Base-by-base conservation (phyloP, 2,329 filamentous ascomycete species). In the Endothia cerciana region DNA sequence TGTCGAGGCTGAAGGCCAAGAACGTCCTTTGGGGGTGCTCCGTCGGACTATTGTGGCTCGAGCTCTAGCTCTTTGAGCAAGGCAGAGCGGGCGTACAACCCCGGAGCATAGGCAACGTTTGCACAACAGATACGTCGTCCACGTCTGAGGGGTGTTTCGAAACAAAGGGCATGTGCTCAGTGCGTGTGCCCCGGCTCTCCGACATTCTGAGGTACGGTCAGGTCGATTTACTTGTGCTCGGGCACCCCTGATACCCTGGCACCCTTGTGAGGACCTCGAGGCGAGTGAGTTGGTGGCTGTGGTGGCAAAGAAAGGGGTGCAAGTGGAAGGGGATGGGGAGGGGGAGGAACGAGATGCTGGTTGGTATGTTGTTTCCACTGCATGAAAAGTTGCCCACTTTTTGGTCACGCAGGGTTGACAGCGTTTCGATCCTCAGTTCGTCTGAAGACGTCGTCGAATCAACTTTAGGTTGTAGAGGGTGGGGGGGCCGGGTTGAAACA, bases 361-460 rank as follows among this genome's bases (percentile, higher is more conserved):
- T 28, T 49, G 45, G 47, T 17, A 11, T 30, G 11, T 28, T 51
- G 47, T 51, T 28, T 51, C 15, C 4, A 28, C 47, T 22, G 47
- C 47, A 51, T 51, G 25, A 51, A 51, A 4, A 47, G 8, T 25
- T 6, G 36, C n/a, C 38, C 38, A 13, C 56, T 41, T n/a, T 17
- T 19, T 25, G 60, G 43, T 17, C 15, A 3, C 11, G 40, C 25
- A 22, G 25, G 22, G 49, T 43, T 36, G 41, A 36, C 17, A 47
- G 49, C 36, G 49, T 45, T 56, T 56, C 49, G 38, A 56, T 43
- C 25, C 25, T 17, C 19, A n/a, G 51, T 57, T 45, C 60, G 22
- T 57, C 51, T 56, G 51, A 63, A 49, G 60, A 57, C 10, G 60
- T 15, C 25, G 53, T 63, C 60, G 60, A 63, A 63, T 63, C 49